Evolutionary conservation across 148 eudicot species (phyloP).

Genomic region (Vaccinium myrtillus): DNA sequence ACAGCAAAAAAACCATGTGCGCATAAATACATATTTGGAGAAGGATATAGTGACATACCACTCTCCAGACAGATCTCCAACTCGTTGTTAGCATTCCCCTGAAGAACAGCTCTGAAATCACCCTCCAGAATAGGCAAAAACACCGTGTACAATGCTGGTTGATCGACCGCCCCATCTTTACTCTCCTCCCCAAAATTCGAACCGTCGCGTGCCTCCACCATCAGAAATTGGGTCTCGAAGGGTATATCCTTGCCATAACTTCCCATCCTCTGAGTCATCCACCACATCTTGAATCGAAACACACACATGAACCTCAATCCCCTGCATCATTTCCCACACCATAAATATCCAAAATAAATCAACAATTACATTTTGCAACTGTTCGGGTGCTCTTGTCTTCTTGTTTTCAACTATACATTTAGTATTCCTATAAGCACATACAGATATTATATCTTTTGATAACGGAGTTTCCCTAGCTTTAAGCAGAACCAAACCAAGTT

Average conservation of each 20-base stretch:
- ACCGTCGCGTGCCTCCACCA: slow-evolving; percentile 53
- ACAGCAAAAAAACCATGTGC: not conserved
- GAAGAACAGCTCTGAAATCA: slow-evolving; percentile 84
- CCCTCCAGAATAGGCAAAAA: slow-evolving; percentile 85
- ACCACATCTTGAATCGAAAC: slow-evolving; percentile 87
- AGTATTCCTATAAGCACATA: not conserved
- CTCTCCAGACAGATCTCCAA: slow-evolving; percentile 86
- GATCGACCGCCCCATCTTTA: slow-evolving; percentile 15
- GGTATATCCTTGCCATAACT: slow-evolving; percentile 64
- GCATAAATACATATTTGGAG: too few species aligned
- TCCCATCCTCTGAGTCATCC: slow-evolving; percentile 97
- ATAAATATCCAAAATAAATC: not conserved
- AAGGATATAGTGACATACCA: slow-evolving; percentile 34
- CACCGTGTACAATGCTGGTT: slow-evolving; percentile 48
- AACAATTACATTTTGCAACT: not conserved
- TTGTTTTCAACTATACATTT: not conserved
- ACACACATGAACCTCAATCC: slow-evolving; percentile 76
- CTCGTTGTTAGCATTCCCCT: slow-evolving; percentile 70
- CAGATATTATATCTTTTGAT: too few species aligned
- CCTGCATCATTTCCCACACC: slow-evolving; percentile 33
- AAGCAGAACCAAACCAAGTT: too few species aligned
- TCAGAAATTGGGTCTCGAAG: slow-evolving; percentile 76
- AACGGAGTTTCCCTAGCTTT: too few species aligned
- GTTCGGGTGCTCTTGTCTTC: not conserved
- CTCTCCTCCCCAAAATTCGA: slow-evolving; percentile 22